Conservation (phyloP, 768 basidiomycete species). For the Pulveroboletus frians region DNA sequence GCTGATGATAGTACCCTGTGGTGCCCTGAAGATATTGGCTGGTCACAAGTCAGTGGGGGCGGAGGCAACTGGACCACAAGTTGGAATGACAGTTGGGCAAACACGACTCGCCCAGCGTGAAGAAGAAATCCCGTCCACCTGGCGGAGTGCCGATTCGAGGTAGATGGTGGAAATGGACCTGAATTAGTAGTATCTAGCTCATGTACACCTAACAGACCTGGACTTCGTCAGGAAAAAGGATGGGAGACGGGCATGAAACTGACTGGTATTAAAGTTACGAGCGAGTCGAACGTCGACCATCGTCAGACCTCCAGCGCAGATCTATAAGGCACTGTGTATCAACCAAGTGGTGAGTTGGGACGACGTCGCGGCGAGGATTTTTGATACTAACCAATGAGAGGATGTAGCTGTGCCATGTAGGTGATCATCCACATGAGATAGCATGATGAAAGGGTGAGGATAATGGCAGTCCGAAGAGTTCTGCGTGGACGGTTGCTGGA, state of each 20-base stretch:
- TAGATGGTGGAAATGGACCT: conserved; percentile 1
- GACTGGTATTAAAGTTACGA: conserved; percentile 22
- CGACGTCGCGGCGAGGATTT: background rate
- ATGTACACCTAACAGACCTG: conserved; percentile 21
- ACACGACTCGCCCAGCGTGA: background rate
- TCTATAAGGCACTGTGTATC: conserved; percentile 14
- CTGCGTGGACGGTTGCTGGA: conserved; percentile 36
- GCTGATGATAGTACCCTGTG: conserved; percentile 2
- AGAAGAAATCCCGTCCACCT: background rate
- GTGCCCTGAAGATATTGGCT: conserved; percentile 7
- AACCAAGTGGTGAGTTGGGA: background rate
- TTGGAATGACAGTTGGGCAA: conserved; percentile 1
- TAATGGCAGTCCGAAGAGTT: conserved; percentile 72
- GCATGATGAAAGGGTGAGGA: conserved; percentile 76
- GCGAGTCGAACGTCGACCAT: background rate
- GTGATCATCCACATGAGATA: conserved; percentile 98
- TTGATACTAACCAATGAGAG: conserved; percentile 70
- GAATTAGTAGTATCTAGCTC: conserved; percentile 25
- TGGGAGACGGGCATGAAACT: conserved; percentile 1
- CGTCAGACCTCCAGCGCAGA: conserved; percentile 17
- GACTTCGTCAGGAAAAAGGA: background rate
- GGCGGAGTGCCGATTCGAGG: background rate
- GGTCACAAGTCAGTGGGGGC: conserved; percentile 11
- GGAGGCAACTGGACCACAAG: conserved; percentile 6
- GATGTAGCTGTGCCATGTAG: conserved; percentile 93